These are phyloP conservation scores for Ustilago hordei DNA, from an alignment of 1,284 basidiomycete genomes.

Conservation along the genomic window DNA sequence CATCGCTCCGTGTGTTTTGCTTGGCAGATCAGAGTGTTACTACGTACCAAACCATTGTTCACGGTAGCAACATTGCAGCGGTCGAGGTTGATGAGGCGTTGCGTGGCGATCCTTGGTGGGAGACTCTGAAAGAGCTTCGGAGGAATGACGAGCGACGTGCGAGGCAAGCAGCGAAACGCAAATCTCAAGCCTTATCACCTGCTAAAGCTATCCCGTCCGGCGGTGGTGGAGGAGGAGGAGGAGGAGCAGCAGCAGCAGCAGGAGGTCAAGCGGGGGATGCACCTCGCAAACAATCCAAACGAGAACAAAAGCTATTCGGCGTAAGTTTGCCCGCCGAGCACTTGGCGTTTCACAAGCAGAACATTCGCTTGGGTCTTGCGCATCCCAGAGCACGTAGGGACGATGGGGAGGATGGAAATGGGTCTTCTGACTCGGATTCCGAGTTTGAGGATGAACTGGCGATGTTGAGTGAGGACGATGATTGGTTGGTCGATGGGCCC, in stretches of 20 bases:
- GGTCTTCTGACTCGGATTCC: slow-evolving; percentile 48
- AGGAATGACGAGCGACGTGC: slow-evolving; percentile 58
- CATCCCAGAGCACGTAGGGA: slow-evolving; percentile 61
- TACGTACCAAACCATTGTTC: slow-evolving; percentile 65
- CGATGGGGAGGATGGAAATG: slow-evolving; percentile 53
- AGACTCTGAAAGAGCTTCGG: slow-evolving; percentile 60
- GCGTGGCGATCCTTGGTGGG: slow-evolving; percentile 67
- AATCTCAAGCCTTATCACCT: slow-evolving; percentile 42
- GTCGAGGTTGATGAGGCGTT: slow-evolving; percentile 53
- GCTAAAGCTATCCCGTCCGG: slow-evolving; percentile 36
- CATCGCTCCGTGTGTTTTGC: slow-evolving; percentile 65
- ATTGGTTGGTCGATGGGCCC: slow-evolving; percentile 45
- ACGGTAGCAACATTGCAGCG: slow-evolving; percentile 52
- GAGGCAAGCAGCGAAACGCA: slow-evolving; percentile 50
- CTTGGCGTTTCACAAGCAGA: slow-evolving; percentile 65
- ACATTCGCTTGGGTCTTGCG: slow-evolving; percentile 66
- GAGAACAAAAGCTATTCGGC: slow-evolving; percentile 59
- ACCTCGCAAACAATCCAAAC: slow-evolving; percentile 46
- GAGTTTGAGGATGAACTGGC: slow-evolving; percentile 62
- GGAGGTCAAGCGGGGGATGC: slow-evolving; percentile 10
- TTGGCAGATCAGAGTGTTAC: slow-evolving; percentile 58
- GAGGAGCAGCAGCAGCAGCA: background rate
- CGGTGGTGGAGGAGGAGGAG: background rate
- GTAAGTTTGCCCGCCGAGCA: slow-evolving; percentile 66
- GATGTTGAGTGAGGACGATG: slow-evolving; percentile 60